Evolutionary conservation across 495 filamentous ascomycete genomes (phyloP).

Genomic region (Tuber melanosporum): DNA sequence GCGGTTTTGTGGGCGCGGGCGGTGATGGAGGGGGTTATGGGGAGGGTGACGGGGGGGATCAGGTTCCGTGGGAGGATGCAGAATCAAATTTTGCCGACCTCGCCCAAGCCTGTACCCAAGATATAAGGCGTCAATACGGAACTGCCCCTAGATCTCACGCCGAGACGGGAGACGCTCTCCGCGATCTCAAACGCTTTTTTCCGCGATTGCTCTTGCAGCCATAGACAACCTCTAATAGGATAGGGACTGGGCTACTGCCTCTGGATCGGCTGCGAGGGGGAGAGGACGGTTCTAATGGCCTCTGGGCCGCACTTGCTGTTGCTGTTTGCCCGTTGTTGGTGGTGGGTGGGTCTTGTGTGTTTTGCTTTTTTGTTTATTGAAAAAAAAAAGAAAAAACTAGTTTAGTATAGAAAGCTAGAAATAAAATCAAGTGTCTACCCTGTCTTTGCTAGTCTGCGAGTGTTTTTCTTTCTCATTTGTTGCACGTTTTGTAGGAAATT

Average conservation of each 20-base stretch:
- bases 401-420: background rate
- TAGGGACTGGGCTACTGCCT: background rate
- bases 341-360: background rate
- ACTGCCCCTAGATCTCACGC: background rate
- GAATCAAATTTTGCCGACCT: background rate
- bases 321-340: background rate
- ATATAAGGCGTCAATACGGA: background rate
- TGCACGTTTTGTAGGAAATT: no score
- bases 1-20: no score
- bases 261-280: no score
- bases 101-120: background rate
- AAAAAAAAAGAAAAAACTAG: background rate
- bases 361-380: background rate
- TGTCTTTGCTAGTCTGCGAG: no score
- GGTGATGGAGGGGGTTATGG: background rate
- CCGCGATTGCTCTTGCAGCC: background rate
- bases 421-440: no score
- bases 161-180: background rate
- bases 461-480: no score
- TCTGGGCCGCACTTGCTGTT: background rate
- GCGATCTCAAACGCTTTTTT: background rate
- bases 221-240: background rate
- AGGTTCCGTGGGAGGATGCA: background rate
- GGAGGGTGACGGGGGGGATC: background rate
- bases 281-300: background rate